Conservation (phyloP, 106 monocot genomes). For the Hemerocallis citrina region DNA sequence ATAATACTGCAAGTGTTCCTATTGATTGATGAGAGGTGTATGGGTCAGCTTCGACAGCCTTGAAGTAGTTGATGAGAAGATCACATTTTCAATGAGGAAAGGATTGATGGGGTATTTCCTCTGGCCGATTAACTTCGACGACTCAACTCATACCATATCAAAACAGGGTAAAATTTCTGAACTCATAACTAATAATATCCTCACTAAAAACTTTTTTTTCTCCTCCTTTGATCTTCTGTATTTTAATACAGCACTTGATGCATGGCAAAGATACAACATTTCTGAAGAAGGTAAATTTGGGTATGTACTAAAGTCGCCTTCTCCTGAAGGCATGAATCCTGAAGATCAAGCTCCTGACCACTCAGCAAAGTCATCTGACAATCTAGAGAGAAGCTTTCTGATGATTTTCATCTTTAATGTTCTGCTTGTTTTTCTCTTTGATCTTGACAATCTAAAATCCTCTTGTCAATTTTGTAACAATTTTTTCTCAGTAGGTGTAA, state of each 20-base stretch:
- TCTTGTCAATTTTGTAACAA: too few relatives aligned
- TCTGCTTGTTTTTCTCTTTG: constrained; percentile 15
- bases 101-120: constrained; percentile 69
- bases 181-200: neutral
- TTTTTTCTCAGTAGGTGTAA: constrained; percentile 4
- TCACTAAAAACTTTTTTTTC: too few relatives aligned
- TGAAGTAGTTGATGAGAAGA: constrained; percentile 46
- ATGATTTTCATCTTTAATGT: constrained; percentile 3
- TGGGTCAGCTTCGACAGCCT: constrained; percentile 72
- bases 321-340: constrained; percentile 17
- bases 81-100: constrained; percentile 33
- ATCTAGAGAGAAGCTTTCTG: neutral
- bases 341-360: constrained; percentile 13
- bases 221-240: neutral
- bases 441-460: too few relatives aligned
- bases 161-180: constrained; percentile 49
- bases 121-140: constrained; percentile 67
- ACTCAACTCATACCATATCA: constrained; percentile 38
- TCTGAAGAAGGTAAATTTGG: constrained; percentile 9
- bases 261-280: constrained; percentile 28
- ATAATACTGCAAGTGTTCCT: too few relatives aligned
- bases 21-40: too few relatives aligned
- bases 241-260: constrained; percentile 41
- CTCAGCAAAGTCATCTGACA: neutral
- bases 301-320: constrained; percentile 7